Percentiles rank a stretch among this genome's conserved stretches.
Conservation (phyloP, 495 filamentous ascomycete genomes). For the Lasiosphaeria ovina region DNA sequence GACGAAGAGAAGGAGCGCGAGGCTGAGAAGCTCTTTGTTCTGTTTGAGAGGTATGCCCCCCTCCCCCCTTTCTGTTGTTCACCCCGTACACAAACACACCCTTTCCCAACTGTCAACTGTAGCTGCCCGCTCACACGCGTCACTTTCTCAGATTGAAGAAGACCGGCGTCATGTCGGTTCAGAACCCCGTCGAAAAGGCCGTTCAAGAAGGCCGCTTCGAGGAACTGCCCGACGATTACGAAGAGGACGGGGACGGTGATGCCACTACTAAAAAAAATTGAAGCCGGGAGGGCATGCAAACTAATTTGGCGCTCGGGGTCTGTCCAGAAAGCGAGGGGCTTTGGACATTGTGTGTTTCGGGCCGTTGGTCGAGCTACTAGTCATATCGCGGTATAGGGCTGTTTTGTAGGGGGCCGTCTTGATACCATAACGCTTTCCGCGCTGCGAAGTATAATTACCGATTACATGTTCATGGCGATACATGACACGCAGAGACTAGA, state of each 20-base stretch:
- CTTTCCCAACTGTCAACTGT: too few species aligned
- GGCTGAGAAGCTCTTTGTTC: slow-evolving; percentile 86
- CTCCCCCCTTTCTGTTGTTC: too few species aligned
- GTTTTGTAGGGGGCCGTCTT: too few species aligned
- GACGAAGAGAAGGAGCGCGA: slow-evolving; percentile 89
- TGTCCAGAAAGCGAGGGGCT: not conserved
- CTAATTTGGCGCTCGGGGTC: not conserved
- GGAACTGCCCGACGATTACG: slow-evolving; percentile 56
- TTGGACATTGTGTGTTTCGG: too few species aligned
- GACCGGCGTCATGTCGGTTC: slow-evolving; percentile 77
- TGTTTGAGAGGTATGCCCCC: slow-evolving; percentile 75
- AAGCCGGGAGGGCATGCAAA: not conserved
- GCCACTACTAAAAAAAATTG: not conserved
- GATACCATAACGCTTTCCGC: too few species aligned
- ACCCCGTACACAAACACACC: too few species aligned
- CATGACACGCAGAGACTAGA: too few species aligned
- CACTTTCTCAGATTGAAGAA: slow-evolving; percentile 60
- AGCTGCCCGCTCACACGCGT: slow-evolving; percentile 9
- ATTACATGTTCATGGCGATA: too few species aligned
- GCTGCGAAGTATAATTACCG: too few species aligned
- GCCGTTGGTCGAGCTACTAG: too few species aligned
- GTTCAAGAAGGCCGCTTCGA: slow-evolving; percentile 75
- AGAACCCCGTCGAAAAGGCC: slow-evolving; percentile 82
- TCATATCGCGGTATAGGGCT: too few species aligned
- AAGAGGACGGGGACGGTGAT: slow-evolving; percentile 19